A percentile compares a stretch with the other conserved stretches of the same genome.
phyloP scores from a whole-genome alignment of 306 rosid species.

The Cyamopsis tetragonoloba region DNA sequence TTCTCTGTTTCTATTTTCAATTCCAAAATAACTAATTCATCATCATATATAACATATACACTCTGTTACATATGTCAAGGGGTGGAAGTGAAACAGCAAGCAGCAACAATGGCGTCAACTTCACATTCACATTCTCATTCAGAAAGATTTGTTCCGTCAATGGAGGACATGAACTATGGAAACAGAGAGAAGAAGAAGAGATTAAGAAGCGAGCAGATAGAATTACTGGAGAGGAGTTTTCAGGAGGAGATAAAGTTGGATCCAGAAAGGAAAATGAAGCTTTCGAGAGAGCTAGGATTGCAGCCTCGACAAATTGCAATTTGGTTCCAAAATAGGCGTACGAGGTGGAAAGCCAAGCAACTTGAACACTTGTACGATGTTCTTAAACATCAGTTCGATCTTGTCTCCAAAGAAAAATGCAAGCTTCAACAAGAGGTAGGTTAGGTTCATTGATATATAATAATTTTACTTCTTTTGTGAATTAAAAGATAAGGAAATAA shows the following conservation, averaged over 20 bases:
- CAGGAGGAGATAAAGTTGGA: slow-evolving; percentile 85
- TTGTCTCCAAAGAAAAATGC: slow-evolving; percentile 56
- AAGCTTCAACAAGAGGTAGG: slow-evolving; percentile 83
- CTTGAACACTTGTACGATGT: slow-evolving; percentile 65
- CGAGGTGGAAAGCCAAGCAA: slow-evolving; percentile 89
- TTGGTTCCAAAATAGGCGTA: slow-evolving; percentile 95
- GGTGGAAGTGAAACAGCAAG: slow-evolving; percentile 58
- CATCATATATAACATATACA: no score
- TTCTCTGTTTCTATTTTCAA: no score
- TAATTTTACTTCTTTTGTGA: no score
- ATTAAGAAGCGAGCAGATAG: slow-evolving; percentile 58
- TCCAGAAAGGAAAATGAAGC: slow-evolving; percentile 83
- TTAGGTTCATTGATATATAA: no score
- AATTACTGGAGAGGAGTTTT: slow-evolving; percentile 72
- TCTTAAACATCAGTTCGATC: slow-evolving; percentile 69
- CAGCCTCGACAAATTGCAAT: slow-evolving; percentile 94
- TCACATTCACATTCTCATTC: no score
- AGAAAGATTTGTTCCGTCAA: slow-evolving; percentile 17
- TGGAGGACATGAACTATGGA: slow-evolving; percentile 39
- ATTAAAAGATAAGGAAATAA: no score
- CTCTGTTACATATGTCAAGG: slow-evolving; percentile 24
- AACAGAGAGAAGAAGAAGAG: slow-evolving; percentile 69
- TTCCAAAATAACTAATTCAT: no score
- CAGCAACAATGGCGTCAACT: slow-evolving; percentile 31
- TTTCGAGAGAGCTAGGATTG: slow-evolving; percentile 70